Conservation (phyloP, 2,329 filamentous ascomycete genomes). For the Fusarium drepaniforme region DNA sequence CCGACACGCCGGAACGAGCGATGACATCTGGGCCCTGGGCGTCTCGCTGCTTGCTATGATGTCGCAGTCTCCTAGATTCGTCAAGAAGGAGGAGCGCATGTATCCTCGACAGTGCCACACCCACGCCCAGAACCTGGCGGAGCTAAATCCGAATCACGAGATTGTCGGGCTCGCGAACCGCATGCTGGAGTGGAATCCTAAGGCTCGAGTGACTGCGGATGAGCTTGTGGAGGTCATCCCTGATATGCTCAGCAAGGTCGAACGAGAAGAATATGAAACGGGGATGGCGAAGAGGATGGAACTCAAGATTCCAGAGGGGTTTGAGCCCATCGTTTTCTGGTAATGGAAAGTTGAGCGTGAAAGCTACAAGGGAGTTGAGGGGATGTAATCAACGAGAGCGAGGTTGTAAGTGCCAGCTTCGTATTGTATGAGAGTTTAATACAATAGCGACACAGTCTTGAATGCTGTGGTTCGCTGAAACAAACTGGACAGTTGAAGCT, state of each 20-base stretch:
- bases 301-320: constrained; percentile 35
- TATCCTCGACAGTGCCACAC: constrained; percentile 42
- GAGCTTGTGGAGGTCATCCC: constrained; percentile 29
- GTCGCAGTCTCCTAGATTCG: constrained; percentile 42
- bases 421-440: background rate
- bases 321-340: constrained; percentile 46
- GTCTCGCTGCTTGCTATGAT: constrained; percentile 48
- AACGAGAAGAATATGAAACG: background rate
- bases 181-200: constrained; percentile 38
- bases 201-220: constrained; percentile 33
- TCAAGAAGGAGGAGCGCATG: constrained; percentile 25
- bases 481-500: background rate
- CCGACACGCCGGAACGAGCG: constrained; percentile 39
- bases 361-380: background rate
- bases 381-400: background rate
- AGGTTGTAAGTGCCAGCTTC: background rate
- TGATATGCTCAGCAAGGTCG: constrained; percentile 14
- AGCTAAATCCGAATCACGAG: constrained; percentile 41
- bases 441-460: background rate
- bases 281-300: background rate
- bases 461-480: background rate
- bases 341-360: constrained; percentile 14
- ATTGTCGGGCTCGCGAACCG: constrained; percentile 37
- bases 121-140: constrained; percentile 38
- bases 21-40: constrained; percentile 52